A percentile compares a stretch with the other conserved stretches of the same genome.
Conservation (phyloP, 805 yeast genomes). For the Myxozyma geophila region DNA sequence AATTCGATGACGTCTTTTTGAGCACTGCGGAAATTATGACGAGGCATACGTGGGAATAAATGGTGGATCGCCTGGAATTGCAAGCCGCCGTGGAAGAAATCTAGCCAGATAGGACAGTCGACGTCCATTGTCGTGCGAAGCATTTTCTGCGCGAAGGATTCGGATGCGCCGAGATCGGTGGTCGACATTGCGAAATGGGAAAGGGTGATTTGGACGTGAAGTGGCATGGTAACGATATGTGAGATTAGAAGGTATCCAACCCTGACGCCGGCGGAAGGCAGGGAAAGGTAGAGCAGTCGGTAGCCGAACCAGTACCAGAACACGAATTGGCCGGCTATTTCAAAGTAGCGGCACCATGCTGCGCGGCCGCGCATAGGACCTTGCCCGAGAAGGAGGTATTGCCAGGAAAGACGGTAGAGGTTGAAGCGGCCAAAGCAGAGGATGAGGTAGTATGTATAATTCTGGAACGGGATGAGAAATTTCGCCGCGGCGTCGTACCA, state of each 20-base stretch:
- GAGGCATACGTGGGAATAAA: constrained; percentile 83
- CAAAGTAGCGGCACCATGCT: constrained; percentile 84
- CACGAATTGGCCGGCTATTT: constrained; percentile 66
- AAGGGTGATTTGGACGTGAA: constrained; percentile 90
- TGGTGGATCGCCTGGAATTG: constrained; percentile 93
- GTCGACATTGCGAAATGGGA: constrained; percentile 95
- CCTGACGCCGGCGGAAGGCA: constrained; percentile 60
- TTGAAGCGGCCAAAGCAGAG: constrained; percentile 84
- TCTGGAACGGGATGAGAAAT: constrained; percentile 63
- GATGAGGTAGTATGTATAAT: constrained; percentile 75
- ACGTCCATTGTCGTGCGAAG: constrained; percentile 93
- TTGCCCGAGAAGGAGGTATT: constrained; percentile 68
- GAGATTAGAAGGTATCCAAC: constrained; percentile 69
- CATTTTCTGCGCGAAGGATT: constrained; percentile 78
- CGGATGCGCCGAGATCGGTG: constrained; percentile 78
- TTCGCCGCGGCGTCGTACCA: constrained; percentile 72
- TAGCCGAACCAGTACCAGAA: constrained; percentile 86
- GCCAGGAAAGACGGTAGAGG: constrained; percentile 80
- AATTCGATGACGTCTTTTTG: constrained; percentile 75
- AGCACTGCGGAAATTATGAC: constrained; percentile 79
- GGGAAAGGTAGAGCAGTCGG: constrained; percentile 54
- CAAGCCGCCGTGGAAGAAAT: constrained; percentile 87
- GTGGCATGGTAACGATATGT: constrained; percentile 82
- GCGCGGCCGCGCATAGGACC: constrained; percentile 84
- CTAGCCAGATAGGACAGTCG: constrained; percentile 91